Base-by-base conservation (phyloP, 2,329 filamentous ascomycete genomes). In the Iodosphaeria phyllophila region DNA sequence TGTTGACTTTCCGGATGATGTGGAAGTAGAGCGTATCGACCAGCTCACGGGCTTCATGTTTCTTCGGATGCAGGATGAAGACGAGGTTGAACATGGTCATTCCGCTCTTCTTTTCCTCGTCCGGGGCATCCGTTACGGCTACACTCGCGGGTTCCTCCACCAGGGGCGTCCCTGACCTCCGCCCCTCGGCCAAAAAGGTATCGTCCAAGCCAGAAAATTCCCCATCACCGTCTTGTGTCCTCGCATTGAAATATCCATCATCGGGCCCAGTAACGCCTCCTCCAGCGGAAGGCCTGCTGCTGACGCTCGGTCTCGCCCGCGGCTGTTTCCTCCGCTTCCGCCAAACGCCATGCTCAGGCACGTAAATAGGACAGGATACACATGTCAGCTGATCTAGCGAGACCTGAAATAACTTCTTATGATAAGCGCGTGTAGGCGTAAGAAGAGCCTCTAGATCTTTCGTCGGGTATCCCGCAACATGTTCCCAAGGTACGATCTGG, bases 11-110 rank as follows among this genome's bases (percentile, higher is more conserved):
- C 47, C 84, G 89, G 34, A 84, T 75, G 19, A 95, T 74, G 44
- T 92, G 78, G 27, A 78, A 64, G 46, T 92, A 92, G 43, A 93
- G 49, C 5, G 55, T 73, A 34, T 91, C 78, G 21, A 75, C 66
- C 22, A 91, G 41, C 56, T 64, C 60, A 28, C 78, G 76, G 35
- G 76, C 72, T 42, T 92, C 78, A 28, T 84, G 59, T 26, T 74
- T 69, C 24, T 74, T 74, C 3, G 83, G 78, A 35, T 80, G 76
- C 34, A 93, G 56, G 25, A 92, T 78, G 46, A 95, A 95, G 13
- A 95, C 83, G 8, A 93, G 66, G 46, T 93, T 92, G 52, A 98
- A 98, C 86, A 95, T 95, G 33, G 74, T 83, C 78, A 95, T 84
- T 23, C 68, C 67, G 35, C 63, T 68, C 36, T 58, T 58, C 43